Evolutionary conservation across 176 grass and related monocot species (phyloP), one percentile per base, ranked within the genome.

Genomic region (Themeda triandra): DNA sequence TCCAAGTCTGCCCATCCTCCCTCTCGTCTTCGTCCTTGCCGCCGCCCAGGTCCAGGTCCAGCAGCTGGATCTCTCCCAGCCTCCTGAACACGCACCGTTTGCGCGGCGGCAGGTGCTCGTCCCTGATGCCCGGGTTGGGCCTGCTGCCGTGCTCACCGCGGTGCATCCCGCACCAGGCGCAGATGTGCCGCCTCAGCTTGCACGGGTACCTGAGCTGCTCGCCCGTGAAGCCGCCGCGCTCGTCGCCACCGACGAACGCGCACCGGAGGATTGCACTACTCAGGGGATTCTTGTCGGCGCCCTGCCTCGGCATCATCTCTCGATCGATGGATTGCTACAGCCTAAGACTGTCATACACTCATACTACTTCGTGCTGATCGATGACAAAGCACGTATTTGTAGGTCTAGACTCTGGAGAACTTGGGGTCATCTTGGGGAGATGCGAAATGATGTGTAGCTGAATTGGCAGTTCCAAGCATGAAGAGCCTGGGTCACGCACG

Each of bases 51-150:
- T n/a, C n/a, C n/a, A n/a, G n/a, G n/a, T 11, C 48, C 8, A 0
- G 8, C 65, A 2, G 65, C 79, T 18, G 31, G 65, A 6, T 0
- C 45, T 69, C 65, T 25, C 32, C 65, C 31, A 11, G 32, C 66
- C 23, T 70, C 66, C 69, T 85, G 70, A 80, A 64, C 63, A 17
- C 8, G 9, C 66, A 13, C 39, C 77, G 42, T 82, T 85, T 89
- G 82, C 82, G 62, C 11, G 37, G 87, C 30, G 87, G 82, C 37
- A 89, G 63, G 59, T 64, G 12, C 13, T 85, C 69, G 23, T 85
- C 76, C 76, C 17, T 39, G 82, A 49, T 32, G 30, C 17, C 66
- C 11, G 0, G 23, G 76, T 15, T 1, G 36, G 11, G 10, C 24
- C 25, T 18, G 21, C n/a, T n/a, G n/a, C 12, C 1, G 48, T 89